Evolutionary conservation across 1,139 yeast genomes (phyloP).

Genomic region (Lodderomyces theae): DNA sequence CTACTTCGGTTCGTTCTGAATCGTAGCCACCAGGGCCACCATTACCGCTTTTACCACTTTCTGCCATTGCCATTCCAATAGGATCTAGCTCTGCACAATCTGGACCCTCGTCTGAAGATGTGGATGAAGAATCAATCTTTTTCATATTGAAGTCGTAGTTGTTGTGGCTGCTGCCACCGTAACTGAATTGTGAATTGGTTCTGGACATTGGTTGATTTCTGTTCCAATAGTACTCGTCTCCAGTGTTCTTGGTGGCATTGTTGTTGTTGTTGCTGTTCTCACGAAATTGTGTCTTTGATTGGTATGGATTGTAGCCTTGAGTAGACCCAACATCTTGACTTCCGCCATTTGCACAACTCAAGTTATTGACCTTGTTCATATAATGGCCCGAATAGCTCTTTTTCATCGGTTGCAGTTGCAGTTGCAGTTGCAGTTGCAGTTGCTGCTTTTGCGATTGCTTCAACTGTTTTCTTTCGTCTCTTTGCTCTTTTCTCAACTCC

Average conservation of each 20-base stretch:
- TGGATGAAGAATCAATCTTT: not conserved
- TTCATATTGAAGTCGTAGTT: not conserved
- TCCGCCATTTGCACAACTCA: constrained; percentile 10
- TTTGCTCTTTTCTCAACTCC: constrained; percentile 15
- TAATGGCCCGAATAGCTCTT: constrained; percentile 11
- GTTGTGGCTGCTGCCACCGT: not conserved
- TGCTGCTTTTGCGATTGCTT: constrained; percentile 13
- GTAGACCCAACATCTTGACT: constrained; percentile 6
- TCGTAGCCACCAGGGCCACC: constrained; percentile 6
- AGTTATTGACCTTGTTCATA: constrained; percentile 8
- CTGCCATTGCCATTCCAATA: not conserved
- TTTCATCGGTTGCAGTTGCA: constrained; percentile 1
- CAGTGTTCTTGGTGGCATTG: not conserved
- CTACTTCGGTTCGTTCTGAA: constrained; percentile 11
- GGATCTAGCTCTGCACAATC: constrained; percentile 2
- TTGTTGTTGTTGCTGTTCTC: no score
- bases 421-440: constrained; percentile 6
- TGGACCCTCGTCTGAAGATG: not conserved
- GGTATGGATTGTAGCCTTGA: constrained; percentile 10
- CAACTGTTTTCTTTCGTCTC: constrained; percentile 14
- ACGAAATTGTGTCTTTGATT: constrained; percentile 5
- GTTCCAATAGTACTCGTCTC: not conserved
- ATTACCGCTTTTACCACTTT: no score
- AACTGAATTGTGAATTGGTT: constrained; percentile 4
- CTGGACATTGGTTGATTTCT: constrained; percentile 6